These are phyloP conservation scores for Fusarium xyrophilum DNA, from an alignment of 2,329 filamentous ascomycete species.

Conservation along the genomic window DNA sequence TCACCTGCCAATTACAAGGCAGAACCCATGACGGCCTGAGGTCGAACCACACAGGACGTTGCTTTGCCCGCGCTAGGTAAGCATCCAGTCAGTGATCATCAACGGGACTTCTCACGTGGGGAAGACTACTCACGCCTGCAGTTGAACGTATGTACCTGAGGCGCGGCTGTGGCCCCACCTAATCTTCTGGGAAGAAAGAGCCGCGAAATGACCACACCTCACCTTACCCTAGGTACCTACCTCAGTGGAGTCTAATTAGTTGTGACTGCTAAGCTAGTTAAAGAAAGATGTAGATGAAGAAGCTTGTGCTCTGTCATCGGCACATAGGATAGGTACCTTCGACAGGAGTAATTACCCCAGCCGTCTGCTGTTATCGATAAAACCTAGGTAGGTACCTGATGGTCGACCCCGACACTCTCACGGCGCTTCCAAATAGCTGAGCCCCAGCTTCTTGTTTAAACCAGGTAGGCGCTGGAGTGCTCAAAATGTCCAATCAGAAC, in stretches of 20 bases:
- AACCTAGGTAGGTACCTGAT: background rate
- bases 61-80: conserved; percentile 34
- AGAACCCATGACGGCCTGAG: conserved; percentile 29
- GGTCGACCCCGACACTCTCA: background rate
- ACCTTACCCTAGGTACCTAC: background rate
- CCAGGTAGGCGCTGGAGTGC: conserved; percentile 22
- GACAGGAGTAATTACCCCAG: background rate
- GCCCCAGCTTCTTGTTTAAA: conserved; percentile 16
- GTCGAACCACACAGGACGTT: conserved; percentile 35
- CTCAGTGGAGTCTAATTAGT: conserved; percentile 4
- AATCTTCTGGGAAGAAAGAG: conserved; percentile 25
- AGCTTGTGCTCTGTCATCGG: background rate
- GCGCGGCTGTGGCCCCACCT: conserved; percentile 38
- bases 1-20: background rate
- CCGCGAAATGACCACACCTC: conserved; percentile 34
- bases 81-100: conserved; percentile 23
- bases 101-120: conserved; percentile 23
- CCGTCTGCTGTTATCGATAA: background rate
- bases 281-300: background rate
- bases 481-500: conserved; percentile 17
- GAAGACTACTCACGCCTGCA: background rate
- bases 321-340: background rate
- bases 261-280: background rate
- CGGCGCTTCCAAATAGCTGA: conserved; percentile 19
- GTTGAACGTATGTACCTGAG: conserved; percentile 31